phyloP scores from a whole-genome alignment of 176 grass and related monocot genomes.

The Ensete glaucum region DNA sequence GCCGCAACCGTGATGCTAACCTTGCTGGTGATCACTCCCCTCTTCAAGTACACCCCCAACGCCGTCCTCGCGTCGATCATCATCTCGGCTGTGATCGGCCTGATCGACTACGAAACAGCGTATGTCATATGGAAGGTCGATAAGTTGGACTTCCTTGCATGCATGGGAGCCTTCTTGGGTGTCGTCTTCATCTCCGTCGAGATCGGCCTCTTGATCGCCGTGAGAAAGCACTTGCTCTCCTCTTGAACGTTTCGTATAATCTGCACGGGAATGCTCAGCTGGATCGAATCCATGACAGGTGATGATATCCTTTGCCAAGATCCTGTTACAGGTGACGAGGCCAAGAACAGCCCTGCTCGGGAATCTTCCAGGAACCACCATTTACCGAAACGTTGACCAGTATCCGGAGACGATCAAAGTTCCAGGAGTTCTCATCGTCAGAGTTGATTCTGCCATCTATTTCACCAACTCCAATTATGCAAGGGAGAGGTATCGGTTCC shows the following conservation, averaged over 20 bases:
- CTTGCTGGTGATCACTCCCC: constrained; percentile 9
- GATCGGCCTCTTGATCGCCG: constrained; percentile 14
- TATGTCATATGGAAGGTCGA: constrained; percentile 10
- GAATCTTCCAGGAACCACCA: constrained; percentile 65
- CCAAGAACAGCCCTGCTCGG: constrained; percentile 75
- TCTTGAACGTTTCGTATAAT: not conserved
- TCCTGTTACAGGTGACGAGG: constrained; percentile 94
- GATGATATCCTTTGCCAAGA: constrained; percentile 75
- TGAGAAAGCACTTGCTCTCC: not conserved
- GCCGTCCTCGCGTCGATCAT: constrained; percentile 11
- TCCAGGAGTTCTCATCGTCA: constrained; percentile 61
- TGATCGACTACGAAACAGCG: not conserved
- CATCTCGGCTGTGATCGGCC: constrained; percentile 4
- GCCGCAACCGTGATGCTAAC: constrained; percentile 3
- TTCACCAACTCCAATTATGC: constrained; percentile 96
- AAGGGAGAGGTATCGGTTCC: constrained; percentile 50
- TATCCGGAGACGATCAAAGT: constrained; percentile 75
- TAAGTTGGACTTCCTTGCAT: constrained; percentile 2
- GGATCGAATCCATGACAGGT: no score
- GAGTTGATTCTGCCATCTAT: constrained; percentile 89
- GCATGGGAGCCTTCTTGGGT: constrained; percentile 8
- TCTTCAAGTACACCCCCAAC: constrained; percentile 15
- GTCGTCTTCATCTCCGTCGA: constrained; percentile 11
- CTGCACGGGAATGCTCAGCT: no score
- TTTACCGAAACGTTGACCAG: constrained; percentile 81